These are phyloP conservation scores for Candida nanaspora DNA, from an alignment of 805 yeast species.

Conservation along the genomic window DNA sequence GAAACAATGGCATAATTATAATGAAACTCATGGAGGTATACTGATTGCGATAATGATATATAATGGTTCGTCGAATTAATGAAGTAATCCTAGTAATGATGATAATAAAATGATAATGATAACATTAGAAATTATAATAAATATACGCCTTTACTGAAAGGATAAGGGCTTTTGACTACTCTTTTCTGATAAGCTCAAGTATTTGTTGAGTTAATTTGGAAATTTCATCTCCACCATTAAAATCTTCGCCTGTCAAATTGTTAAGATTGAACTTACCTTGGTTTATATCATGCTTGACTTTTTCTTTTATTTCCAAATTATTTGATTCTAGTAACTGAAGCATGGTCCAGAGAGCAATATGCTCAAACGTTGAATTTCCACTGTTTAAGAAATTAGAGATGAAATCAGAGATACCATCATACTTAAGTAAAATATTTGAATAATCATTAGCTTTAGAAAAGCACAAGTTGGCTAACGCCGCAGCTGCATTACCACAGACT, in stretches of 20 bases:
- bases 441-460: constrained; percentile 80
- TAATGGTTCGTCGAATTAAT: too few relatives aligned
- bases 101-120: too few relatives aligned
- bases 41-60: too few relatives aligned
- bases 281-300: constrained; percentile 25
- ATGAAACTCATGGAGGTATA: too few relatives aligned
- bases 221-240: constrained; percentile 29
- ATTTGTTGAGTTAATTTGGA: constrained; percentile 30
- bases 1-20: too few relatives aligned
- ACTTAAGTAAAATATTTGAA: constrained; percentile 66
- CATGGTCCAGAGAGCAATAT: constrained; percentile 95
- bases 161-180: too few relatives aligned
- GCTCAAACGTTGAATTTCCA: constrained; percentile 91
- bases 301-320: constrained; percentile 48
- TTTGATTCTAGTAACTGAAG: constrained; percentile 87
- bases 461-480: constrained; percentile 92
- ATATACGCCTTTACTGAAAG: too few relatives aligned
- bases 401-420: constrained; percentile 90
- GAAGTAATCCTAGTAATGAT: too few relatives aligned
- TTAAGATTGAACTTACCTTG: constrained; percentile 25
- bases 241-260: constrained; percentile 26
- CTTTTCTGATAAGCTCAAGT: constrained; percentile 25
- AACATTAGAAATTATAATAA: too few relatives aligned
- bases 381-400: constrained; percentile 71
- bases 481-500: constrained; percentile 97